A percentile compares a stretch with the other conserved stretches of the same genome.
phyloP scores from a whole-genome alignment of 2,329 filamentous ascomycete species.

The Colletotrichum filicis region DNA sequence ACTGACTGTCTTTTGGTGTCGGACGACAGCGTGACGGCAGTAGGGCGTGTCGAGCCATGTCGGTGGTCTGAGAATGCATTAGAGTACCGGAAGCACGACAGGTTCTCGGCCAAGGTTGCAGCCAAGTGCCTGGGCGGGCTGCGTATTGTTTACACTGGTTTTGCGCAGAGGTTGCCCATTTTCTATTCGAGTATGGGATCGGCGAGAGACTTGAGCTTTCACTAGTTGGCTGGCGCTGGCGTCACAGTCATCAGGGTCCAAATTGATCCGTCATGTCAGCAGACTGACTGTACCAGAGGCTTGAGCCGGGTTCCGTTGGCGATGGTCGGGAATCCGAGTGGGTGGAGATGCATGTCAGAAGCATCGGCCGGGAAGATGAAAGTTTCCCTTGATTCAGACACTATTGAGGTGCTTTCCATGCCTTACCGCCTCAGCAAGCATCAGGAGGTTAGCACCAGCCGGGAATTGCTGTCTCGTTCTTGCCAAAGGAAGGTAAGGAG shows the following conservation, averaged over 20 bases:
- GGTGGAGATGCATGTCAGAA: background rate
- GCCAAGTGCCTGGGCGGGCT: constrained; percentile 18
- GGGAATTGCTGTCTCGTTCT: too few relatives aligned
- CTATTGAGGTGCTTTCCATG: background rate
- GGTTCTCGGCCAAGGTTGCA: background rate
- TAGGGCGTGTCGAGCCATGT: background rate
- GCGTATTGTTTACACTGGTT: background rate
- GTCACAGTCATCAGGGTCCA: constrained; percentile 3
- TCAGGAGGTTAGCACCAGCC: background rate
- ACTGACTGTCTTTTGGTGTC: background rate
- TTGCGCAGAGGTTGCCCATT: background rate
- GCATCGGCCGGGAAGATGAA: background rate
- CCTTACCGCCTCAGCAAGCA: background rate
- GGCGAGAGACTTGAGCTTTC: constrained; percentile 9
- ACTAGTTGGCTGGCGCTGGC: background rate
- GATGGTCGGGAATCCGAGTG: background rate
- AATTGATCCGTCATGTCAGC: background rate
- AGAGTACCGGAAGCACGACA: background rate
- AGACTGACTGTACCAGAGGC: background rate
- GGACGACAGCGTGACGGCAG: background rate
- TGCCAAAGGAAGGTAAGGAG: background rate
- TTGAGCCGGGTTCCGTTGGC: background rate
- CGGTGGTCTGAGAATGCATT: background rate
- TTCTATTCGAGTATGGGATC: background rate
- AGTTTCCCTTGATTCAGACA: background rate